A percentile compares a stretch with the other conserved stretches of the same genome.
phyloP scores from a whole-genome alignment of 75 land plant species.

The Pinus albicaulis region DNA sequence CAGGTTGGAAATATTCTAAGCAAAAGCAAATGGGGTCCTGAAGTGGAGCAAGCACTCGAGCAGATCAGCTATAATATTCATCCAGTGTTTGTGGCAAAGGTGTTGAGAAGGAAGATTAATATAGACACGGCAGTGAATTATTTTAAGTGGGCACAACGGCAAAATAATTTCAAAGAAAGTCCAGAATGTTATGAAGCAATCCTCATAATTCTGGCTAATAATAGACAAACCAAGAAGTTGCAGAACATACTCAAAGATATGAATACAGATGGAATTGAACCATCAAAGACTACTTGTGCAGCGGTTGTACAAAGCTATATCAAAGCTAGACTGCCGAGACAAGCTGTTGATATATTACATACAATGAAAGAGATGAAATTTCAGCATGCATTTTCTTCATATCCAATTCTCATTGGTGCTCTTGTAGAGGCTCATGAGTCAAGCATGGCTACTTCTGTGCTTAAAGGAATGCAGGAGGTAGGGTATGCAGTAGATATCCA shows the following conservation, averaged over 20 bases:
- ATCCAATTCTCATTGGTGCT: constrained; percentile 23
- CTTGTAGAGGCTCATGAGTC: constrained; percentile 15
- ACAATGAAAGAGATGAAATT: constrained; percentile 23
- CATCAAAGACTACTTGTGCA: not conserved
- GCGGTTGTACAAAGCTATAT: not conserved
- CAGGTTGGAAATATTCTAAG: constrained; percentile 8
- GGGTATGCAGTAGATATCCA: constrained; percentile 19
- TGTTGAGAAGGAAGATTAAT: constrained; percentile 20
- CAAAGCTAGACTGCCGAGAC: constrained; percentile 2
- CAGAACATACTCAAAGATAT: constrained; percentile 15
- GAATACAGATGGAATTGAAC: constrained; percentile 17
- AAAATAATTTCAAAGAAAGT: constrained; percentile 6
- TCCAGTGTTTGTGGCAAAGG: constrained; percentile 13
- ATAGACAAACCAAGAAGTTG: not conserved
- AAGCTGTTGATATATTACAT: constrained; percentile 30
- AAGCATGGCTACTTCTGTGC: too few species aligned
- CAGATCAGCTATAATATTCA: constrained; percentile 7
- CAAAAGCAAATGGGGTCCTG: constrained; percentile 13
- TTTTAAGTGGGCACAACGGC: constrained; percentile 29
- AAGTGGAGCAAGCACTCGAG: constrained; percentile 16
- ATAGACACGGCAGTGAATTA: constrained; percentile 14
- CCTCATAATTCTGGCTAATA: constrained; percentile 10
- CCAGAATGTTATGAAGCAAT: constrained; percentile 19
- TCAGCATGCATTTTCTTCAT: constrained; percentile 28
- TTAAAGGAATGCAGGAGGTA: not conserved